Evolutionary conservation across 352 stramenopile genomes (phyloP).

Genomic region (Globisporangium megalacanthum): DNA sequence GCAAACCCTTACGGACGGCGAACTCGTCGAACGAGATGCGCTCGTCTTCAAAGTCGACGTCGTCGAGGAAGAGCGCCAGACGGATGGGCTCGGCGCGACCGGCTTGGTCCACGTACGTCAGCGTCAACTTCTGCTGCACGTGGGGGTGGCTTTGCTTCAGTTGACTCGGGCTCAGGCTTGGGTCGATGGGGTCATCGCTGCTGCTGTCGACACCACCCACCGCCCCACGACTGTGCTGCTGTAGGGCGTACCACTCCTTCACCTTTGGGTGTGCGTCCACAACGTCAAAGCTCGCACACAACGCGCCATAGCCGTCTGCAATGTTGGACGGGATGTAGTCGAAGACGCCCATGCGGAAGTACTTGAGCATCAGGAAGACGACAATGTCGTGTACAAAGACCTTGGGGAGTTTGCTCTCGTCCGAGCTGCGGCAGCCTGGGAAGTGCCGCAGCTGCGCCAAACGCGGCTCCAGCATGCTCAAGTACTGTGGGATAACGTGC

Average conservation of each 20-base stretch:
- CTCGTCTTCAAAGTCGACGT: conserved; percentile 51
- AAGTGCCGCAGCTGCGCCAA: too few species aligned
- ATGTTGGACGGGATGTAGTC: conserved; percentile 34
- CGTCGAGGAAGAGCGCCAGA: conserved; percentile 32
- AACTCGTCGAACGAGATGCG: conserved; percentile 29
- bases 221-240: too few species aligned
- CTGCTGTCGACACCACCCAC: too few species aligned
- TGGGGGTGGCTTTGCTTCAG: too few species aligned
- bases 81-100: conserved; percentile 48
- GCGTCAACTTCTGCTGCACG: conserved; percentile 32
- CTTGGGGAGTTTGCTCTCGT: conserved; percentile 5
- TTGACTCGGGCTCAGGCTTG: too few species aligned
- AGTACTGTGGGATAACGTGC: conserved; percentile 7
- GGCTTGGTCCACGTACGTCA: conserved; percentile 46
- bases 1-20: conserved; percentile 16
- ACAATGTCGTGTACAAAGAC: conserved; percentile 32
- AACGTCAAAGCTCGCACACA: conserved; percentile 25
- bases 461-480: conserved; percentile 8
- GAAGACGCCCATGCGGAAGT: conserved; percentile 20
- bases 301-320: conserved; percentile 21
- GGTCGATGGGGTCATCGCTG: too few species aligned
- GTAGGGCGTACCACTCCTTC: conserved; percentile 21
- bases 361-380: conserved; percentile 24
- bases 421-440: too few species aligned
- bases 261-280: conserved; percentile 24